Percentiles rank a stretch among this genome's conserved stretches.
Evolutionary conservation across 208 protist genomes (phyloP).

Genomic region (Novymonas esmeraldas): DNA sequence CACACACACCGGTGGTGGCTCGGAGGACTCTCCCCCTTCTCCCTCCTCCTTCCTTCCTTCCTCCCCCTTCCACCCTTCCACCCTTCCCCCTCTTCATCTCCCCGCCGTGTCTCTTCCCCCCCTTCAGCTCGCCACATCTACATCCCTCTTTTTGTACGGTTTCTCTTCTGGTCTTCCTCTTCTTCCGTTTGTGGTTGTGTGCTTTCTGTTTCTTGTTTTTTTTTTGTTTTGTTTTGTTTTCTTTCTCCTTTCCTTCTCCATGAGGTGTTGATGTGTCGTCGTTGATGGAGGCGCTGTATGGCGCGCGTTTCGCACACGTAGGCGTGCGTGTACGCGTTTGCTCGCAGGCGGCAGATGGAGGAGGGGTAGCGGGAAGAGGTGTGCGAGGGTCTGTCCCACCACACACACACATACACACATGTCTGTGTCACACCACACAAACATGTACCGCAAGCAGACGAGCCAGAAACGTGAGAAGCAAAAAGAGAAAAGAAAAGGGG

Average conservation of each 20-base stretch:
- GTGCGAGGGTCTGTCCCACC: no score
- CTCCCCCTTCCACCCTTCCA: neutral
- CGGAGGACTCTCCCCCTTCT: neutral
- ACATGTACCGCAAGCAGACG: neutral
- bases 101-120: neutral
- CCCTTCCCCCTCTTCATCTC: neutral
- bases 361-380: no score
- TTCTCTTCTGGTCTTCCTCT: neutral
- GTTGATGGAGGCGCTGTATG: no score
- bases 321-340: no score
- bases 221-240: neutral
- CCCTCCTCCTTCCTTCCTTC: conserved; percentile 10
- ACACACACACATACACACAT: no score
- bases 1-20: neutral
- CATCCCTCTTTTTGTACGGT: no score
- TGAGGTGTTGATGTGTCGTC: neutral
- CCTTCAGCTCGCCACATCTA: no score
- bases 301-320: no score
- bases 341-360: no score
- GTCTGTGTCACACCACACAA: no score
- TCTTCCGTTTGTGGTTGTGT: neutral
- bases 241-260: neutral
- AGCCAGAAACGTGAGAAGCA: neutral
- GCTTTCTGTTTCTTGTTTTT: neutral
- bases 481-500: neutral